These are phyloP conservation scores for Kondoa subrosea DNA, from an alignment of 768 basidiomycete genomes.

Conservation along the genomic window DNA sequence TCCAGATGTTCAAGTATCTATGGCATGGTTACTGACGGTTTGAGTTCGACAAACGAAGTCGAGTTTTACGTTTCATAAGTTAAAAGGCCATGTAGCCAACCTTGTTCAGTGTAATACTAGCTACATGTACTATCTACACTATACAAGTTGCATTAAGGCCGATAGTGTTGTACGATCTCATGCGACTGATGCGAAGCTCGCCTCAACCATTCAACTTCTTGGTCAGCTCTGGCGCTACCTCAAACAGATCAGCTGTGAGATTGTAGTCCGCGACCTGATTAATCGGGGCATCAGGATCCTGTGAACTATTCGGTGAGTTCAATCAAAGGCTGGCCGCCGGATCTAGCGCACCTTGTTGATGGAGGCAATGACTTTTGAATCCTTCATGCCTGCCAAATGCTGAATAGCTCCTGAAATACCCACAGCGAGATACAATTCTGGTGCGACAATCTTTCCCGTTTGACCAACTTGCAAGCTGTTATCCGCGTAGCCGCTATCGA, in stretches of 20 bases:
- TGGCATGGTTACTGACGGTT: too few relatives aligned
- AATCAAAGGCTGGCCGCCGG: not conserved
- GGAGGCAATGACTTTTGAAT: slow-evolving; percentile 93
- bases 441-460: slow-evolving; percentile 95
- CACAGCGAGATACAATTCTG: slow-evolving; percentile 84
- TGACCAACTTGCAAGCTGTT: slow-evolving; percentile 98
- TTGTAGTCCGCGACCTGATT: slow-evolving; percentile 97
- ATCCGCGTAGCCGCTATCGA: slow-evolving; percentile 94
- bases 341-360: slow-evolving; percentile 63
- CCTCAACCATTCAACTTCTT: slow-evolving; percentile 54
- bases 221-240: slow-evolving; percentile 74
- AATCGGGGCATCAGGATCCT: slow-evolving; percentile 96
- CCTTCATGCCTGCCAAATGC: slow-evolving; percentile 98
- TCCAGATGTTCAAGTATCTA: too few relatives aligned
- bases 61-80: not conserved
- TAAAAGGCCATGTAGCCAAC: too few relatives aligned
- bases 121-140: not conserved
- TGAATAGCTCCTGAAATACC: slow-evolving; percentile 98
- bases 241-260: slow-evolving; percentile 80
- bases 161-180: too few relatives aligned
- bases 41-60: too few relatives aligned
- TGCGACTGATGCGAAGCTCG: too few relatives aligned
- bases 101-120: not conserved
- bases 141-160: not conserved
- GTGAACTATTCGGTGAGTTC: not conserved